These are phyloP conservation scores for Fraxinus sp. DNA, from an alignment of 305 asterid species.

Conservation along the genomic window DNA sequence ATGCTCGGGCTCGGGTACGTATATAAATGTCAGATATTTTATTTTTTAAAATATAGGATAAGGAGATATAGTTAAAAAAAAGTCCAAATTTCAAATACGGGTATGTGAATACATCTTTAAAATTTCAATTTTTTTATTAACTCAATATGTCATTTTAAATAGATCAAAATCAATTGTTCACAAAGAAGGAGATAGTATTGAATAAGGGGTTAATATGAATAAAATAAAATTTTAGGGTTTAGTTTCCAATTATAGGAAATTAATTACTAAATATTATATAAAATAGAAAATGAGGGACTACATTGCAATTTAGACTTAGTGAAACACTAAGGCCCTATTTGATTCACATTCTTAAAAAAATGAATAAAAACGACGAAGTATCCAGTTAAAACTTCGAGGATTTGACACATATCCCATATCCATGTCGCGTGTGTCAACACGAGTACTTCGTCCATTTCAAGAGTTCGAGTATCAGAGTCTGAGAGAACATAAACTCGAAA, in stretches of 20 bases:
- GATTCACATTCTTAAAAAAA: too few relatives aligned
- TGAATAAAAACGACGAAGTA: not conserved
- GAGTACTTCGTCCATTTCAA: not conserved
- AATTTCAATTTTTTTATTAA: not conserved
- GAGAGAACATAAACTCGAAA: constrained; percentile 13
- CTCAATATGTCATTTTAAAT: too few relatives aligned
- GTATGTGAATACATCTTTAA: not conserved
- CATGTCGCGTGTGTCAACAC: not conserved
- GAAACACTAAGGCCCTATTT: not conserved
- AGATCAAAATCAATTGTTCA: not conserved
- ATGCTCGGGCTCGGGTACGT: not conserved
- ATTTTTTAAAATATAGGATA: not conserved
- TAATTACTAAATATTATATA: not conserved
- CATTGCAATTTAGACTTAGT: not conserved
- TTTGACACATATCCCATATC: not conserved
- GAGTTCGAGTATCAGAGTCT: not conserved
- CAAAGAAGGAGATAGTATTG: not conserved
- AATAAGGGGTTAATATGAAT: not conserved
- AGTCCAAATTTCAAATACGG: not conserved
- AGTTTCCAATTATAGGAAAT: not conserved
- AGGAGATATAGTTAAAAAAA: not conserved
- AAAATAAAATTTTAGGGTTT: not conserved
- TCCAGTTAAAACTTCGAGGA: not conserved
- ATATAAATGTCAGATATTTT: too few relatives aligned
- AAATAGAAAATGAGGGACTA: too few relatives aligned